phyloP scores from a whole-genome alignment of 2,329 filamentous ascomycete species.

The Aspergillus transmontanensis region DNA sequence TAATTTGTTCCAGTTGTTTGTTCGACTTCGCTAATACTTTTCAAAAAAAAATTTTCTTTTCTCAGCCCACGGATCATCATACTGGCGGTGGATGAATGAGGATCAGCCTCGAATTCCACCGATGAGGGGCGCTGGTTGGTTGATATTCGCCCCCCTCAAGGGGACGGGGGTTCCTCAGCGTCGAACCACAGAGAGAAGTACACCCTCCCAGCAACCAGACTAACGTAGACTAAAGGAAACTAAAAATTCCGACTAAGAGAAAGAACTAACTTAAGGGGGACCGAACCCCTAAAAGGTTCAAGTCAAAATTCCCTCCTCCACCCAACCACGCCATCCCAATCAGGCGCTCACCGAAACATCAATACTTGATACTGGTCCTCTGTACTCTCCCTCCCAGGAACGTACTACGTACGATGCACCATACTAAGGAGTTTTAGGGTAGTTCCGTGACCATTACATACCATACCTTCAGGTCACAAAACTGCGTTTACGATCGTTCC shows the following conservation, averaged over 20 bases:
- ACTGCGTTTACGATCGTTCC: conserved; percentile 12
- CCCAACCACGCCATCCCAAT: conserved; percentile 10
- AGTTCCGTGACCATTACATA: neutral
- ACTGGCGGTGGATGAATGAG: conserved; percentile 22
- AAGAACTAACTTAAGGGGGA: neutral
- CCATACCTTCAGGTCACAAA: conserved; percentile 1
- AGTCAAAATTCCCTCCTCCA: conserved; percentile 1
- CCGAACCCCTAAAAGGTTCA: conserved; percentile 18
- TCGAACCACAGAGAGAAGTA: conserved; percentile 20
- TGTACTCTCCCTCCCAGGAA: neutral
- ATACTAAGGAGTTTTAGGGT: neutral
- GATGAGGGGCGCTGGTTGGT: conserved; percentile 18
- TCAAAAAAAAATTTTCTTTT: too few relatives aligned
- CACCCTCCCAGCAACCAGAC: neutral
- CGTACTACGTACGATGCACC: neutral
- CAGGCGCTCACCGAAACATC: conserved; percentile 11
- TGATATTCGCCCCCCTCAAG: conserved; percentile 16
- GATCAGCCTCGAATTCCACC: conserved; percentile 24
- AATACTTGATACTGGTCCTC: neutral
- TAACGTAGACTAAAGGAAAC: conserved; percentile 3
- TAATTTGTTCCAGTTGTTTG: too few relatives aligned
- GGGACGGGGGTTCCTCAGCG: conserved; percentile 15
- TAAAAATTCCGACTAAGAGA: neutral
- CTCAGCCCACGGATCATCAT: conserved; percentile 13
- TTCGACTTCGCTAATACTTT: neutral